Conservation (phyloP, 2,329 filamentous ascomycete genomes). For the Pseudonectria buxi region DNA sequence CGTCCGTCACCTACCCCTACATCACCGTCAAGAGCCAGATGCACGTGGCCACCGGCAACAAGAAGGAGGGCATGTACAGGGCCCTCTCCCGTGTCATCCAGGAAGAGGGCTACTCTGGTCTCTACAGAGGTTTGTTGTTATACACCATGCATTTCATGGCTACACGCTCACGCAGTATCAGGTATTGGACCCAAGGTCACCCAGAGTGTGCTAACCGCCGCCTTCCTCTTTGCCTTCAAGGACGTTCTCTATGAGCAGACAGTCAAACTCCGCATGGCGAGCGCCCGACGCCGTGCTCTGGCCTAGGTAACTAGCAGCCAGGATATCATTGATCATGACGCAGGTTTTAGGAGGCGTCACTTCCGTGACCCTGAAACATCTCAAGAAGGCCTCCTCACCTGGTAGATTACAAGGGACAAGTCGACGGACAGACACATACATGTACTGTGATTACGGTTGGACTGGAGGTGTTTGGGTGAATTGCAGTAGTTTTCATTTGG, state of each 20-base stretch:
- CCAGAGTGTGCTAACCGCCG: slow-evolving; percentile 92
- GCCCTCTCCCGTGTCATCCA: slow-evolving; percentile 72
- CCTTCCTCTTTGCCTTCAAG: slow-evolving; percentile 96
- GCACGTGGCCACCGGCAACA: slow-evolving; percentile 79
- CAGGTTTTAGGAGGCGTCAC: too few species aligned
- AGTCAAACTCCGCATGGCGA: slow-evolving; percentile 52
- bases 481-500: slow-evolving; percentile 15
- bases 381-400: too few species aligned
- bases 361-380: too few species aligned
- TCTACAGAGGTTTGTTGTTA: slow-evolving; percentile 73
- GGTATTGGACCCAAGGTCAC: slow-evolving; percentile 94
- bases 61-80: slow-evolving; percentile 72
- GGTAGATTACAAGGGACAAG: too few species aligned
- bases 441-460: too few species aligned
- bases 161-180: slow-evolving; percentile 30
- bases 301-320: neutral
- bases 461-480: neutral
- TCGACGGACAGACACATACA: too few species aligned
- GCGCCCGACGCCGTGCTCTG: slow-evolving; percentile 26
- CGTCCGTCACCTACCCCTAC: slow-evolving; percentile 91
- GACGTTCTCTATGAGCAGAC: slow-evolving; percentile 87
- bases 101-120: slow-evolving; percentile 84
- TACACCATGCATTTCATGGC: neutral
- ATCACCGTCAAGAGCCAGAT: slow-evolving; percentile 98
- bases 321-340: too few species aligned